These are phyloP conservation scores for Xerocomus minutiporus DNA, from an alignment of 1,284 basidiomycete genomes.

Conservation along the genomic window DNA sequence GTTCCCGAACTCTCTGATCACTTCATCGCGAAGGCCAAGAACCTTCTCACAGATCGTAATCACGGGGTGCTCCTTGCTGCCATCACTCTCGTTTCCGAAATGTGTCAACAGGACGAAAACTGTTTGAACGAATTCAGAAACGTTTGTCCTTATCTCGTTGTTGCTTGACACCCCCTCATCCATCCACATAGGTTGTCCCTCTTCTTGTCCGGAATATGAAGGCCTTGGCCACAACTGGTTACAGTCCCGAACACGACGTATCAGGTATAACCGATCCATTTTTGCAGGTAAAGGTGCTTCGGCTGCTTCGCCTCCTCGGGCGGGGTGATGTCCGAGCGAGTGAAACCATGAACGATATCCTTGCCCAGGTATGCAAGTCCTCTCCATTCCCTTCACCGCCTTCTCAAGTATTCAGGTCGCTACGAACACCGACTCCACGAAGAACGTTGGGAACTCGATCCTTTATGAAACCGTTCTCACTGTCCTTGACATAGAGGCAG, in stretches of 20 bases:
- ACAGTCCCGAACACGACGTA: constrained; percentile 99
- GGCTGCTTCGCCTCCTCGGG: constrained; percentile 87
- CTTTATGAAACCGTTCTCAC: constrained; percentile 97
- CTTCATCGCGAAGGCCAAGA: constrained; percentile 85
- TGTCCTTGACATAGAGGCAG: constrained; percentile 97
- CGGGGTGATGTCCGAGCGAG: constrained; percentile 83
- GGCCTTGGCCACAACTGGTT: constrained; percentile 92
- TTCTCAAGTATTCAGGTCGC: constrained; percentile 64
- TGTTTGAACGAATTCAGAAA: constrained; percentile 86
- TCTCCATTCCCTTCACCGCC: background rate
- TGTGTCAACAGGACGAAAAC: constrained; percentile 77
- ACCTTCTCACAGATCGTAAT: constrained; percentile 91
- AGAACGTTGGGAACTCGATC: constrained; percentile 98
- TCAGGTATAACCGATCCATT: constrained; percentile 99
- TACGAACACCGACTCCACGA: constrained; percentile 96
- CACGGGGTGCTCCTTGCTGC: constrained; percentile 94
- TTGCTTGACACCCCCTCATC: constrained; percentile 1
- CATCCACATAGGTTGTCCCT: constrained; percentile 70
- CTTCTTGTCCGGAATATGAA: constrained; percentile 95
- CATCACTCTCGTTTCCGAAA: constrained; percentile 93
- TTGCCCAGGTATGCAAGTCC: constrained; percentile 70
- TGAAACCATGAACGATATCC: constrained; percentile 97
- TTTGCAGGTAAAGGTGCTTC: constrained; percentile 95
- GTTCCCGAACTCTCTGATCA: constrained; percentile 96
- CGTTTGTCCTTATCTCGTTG: constrained; percentile 40